A percentile compares a stretch with the other conserved stretches of the same genome.
Conservation (phyloP, 2,329 filamentous ascomycete species). For the Ophiobolus disseminans region DNA sequence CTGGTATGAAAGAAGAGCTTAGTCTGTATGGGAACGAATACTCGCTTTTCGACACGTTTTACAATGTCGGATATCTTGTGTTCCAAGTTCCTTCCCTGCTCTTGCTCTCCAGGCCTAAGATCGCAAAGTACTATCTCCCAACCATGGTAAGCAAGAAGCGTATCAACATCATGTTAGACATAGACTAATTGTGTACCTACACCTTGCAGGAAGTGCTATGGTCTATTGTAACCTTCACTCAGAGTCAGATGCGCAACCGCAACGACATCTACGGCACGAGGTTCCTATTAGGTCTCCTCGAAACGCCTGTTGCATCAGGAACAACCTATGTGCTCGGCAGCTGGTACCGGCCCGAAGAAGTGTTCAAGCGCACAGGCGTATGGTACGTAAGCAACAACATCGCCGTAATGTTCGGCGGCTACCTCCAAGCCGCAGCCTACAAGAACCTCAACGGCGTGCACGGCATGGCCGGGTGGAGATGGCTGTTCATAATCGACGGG, state of each 20-base stretch:
- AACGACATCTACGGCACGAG: constrained; percentile 51
- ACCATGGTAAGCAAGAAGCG: too few species aligned
- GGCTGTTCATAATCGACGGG: constrained; percentile 66
- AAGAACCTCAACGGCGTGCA: constrained; percentile 58
- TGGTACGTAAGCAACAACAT: constrained; percentile 62
- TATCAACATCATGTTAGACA: too few species aligned
- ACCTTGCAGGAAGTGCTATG: constrained; percentile 53
- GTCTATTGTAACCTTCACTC: constrained; percentile 51
- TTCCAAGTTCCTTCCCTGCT: constrained; percentile 50
- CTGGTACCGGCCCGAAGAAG: constrained; percentile 55
- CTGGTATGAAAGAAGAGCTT: constrained; percentile 44
- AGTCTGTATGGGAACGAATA: constrained; percentile 65
- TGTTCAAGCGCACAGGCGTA: constrained; percentile 63
- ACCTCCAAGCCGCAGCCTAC: constrained; percentile 63
- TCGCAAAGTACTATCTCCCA: constrained; percentile 48
- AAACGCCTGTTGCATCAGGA: constrained; percentile 47
- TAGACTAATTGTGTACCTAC: too few species aligned
- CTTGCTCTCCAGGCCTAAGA: constrained; percentile 47
- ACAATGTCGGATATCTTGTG: constrained; percentile 50
- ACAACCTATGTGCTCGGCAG: constrained; percentile 48
- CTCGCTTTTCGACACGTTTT: constrained; percentile 55
- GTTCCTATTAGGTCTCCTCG: constrained; percentile 47
- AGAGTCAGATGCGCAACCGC: constrained; percentile 48
- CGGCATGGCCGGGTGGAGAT: constrained; percentile 59
- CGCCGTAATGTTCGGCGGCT: constrained; percentile 65